A percentile compares a stretch with the other conserved stretches of the same genome.
These are phyloP conservation scores for Cladophialophora exuberans DNA, from an alignment of 2,329 filamentous ascomycete genomes.

Conservation along the genomic window DNA sequence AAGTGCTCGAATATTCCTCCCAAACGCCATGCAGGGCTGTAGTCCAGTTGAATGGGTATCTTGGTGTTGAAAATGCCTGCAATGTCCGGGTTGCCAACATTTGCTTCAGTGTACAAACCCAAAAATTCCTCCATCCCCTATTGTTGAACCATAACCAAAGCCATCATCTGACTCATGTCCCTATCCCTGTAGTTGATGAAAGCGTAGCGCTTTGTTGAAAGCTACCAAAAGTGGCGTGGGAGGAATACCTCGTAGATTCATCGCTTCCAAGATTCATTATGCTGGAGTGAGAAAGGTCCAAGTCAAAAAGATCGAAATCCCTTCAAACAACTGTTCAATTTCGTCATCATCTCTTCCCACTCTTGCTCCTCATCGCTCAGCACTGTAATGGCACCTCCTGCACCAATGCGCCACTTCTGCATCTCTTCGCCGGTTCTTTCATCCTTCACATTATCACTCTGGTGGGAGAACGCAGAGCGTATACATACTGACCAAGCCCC, in stretches of 20 bases:
- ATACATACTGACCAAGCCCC: conserved; percentile 94
- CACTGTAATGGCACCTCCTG: conserved; percentile 86
- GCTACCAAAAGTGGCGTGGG: no score
- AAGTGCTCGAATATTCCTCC: background rate
- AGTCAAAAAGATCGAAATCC: conserved; percentile 39
- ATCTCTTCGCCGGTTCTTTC: conserved; percentile 22
- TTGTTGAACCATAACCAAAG: no score
- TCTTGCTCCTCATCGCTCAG: conserved; percentile 80
- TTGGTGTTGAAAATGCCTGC: conserved; percentile 4
- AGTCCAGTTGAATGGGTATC: conserved; percentile 2
- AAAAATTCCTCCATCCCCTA: no score
- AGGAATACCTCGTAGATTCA: no score
- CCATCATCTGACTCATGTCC: no score
- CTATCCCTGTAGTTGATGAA: no score
- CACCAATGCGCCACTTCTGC: conserved; percentile 75
- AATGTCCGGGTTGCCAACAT: no score
- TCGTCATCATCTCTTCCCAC: conserved; percentile 87
- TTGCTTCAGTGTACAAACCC: no score
- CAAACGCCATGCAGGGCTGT: background rate
- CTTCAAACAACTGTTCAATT: conserved; percentile 56
- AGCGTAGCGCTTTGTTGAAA: no score
- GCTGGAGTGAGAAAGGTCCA: background rate
- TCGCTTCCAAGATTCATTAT: background rate
- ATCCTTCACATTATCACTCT: conserved; percentile 26
- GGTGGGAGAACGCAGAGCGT: conserved; percentile 68